Conservation (phyloP, 352 stramenopile species). For the Pythium aphanidermatum region DNA sequence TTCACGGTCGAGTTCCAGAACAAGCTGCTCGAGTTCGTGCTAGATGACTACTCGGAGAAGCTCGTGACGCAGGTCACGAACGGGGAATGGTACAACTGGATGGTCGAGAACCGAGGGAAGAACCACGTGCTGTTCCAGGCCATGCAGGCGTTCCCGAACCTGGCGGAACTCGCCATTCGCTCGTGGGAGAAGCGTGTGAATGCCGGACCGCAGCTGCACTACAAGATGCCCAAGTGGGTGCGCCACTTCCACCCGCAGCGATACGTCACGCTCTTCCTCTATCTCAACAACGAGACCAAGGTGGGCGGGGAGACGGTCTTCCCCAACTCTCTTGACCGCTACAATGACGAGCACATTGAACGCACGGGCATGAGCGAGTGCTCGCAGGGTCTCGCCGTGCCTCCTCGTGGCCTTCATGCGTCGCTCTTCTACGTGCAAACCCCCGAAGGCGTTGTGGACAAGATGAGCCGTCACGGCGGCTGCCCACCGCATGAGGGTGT, state of each 20-base stretch:
- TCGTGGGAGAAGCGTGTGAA: constrained; percentile 57
- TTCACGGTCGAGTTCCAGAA: constrained; percentile 65
- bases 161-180: constrained; percentile 57
- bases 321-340: constrained; percentile 78
- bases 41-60: constrained; percentile 55
- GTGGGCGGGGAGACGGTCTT: constrained; percentile 97
- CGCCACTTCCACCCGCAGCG: constrained; percentile 89
- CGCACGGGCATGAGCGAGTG: constrained; percentile 79
- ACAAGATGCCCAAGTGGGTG: constrained; percentile 56
- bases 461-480: constrained; percentile 74
- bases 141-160: constrained; percentile 47
- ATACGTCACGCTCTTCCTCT: constrained; percentile 96
- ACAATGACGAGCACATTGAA: constrained; percentile 59
- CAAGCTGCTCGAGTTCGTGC: constrained; percentile 46
- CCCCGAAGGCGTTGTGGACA: constrained; percentile 60
- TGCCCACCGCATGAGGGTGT: constrained; percentile 81
- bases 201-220: constrained; percentile 25
- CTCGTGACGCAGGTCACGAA: constrained; percentile 58
- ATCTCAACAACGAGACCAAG: constrained; percentile 94
- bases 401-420: constrained; percentile 58
- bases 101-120: constrained; percentile 48
- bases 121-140: constrained; percentile 66
- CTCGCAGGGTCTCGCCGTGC: constrained; percentile 66
- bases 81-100: constrained; percentile 68
- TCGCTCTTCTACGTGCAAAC: constrained; percentile 86